phyloP scores from a whole-genome alignment of 192 early-diverging fungal genomes.

The Coemansia sp. region DNA sequence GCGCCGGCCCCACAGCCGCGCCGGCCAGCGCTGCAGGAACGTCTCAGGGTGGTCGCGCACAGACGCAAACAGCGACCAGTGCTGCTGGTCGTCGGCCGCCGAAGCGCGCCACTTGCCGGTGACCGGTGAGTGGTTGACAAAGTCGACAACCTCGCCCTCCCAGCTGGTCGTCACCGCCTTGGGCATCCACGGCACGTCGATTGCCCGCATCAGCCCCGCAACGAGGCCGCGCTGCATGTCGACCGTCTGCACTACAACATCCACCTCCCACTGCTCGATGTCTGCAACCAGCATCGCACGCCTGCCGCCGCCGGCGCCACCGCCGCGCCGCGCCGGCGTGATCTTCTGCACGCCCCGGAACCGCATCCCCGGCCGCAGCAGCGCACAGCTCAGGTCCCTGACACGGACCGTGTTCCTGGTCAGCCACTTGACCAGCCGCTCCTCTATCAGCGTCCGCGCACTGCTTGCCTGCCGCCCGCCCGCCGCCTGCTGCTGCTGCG shows the following conservation, averaged over 20 bases:
- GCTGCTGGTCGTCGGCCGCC: slow-evolving; percentile 21
- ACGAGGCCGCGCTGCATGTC: slow-evolving; percentile 35
- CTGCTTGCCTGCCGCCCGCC: slow-evolving; percentile 1
- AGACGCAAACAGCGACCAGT: slow-evolving; percentile 44
- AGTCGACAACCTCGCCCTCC: slow-evolving; percentile 70
- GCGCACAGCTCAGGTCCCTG: slow-evolving; percentile 35
- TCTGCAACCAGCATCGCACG: background rate
- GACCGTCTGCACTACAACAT: slow-evolving; percentile 41
- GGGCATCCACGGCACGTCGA: slow-evolving; percentile 58
- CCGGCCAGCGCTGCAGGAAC: slow-evolving; percentile 41
- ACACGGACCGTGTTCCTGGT: slow-evolving; percentile 26
- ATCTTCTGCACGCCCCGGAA: slow-evolving; percentile 34
- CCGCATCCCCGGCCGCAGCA: slow-evolving; percentile 44
- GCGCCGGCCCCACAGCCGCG: slow-evolving; percentile 34
- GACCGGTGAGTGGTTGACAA: slow-evolving; percentile 57
- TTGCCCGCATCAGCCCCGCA: slow-evolving; percentile 60
- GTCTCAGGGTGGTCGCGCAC: slow-evolving; percentile 21
- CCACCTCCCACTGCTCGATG: slow-evolving; percentile 42
- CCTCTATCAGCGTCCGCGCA: slow-evolving; percentile 22
- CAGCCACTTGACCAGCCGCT: slow-evolving; percentile 30
- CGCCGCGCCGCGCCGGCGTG: background rate
- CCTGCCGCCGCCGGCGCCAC: background rate
- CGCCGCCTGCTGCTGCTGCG: background rate
- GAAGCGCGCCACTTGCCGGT: slow-evolving; percentile 62
- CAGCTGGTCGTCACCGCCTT: slow-evolving; percentile 59